Base-by-base conservation (phyloP, 106 monocot genomes). In the Triglochin maritima region DNA sequence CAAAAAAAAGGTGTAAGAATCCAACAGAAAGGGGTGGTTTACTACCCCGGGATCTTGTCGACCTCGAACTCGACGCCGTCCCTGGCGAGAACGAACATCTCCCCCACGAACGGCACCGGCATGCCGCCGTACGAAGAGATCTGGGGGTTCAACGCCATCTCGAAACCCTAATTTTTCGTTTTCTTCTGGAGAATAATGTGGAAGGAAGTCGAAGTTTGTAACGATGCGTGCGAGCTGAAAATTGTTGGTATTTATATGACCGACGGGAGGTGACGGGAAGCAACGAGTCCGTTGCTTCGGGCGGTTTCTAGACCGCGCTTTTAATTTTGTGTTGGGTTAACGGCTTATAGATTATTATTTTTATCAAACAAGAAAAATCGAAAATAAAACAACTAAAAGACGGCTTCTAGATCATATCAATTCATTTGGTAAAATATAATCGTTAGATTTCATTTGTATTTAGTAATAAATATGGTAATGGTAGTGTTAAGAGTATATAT, bases 141-240 rank as follows among this genome's bases (percentile, higher is more conserved):
- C 59, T 84, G 84, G 45, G 93, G 93, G 50, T 94, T 94, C 80
- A 86, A 44, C 70, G 93, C 84, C 93, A 94, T 94, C 48, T 49
- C 2, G 10, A 14, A 2, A 5, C 13, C 12, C 44, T 44, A 48
- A 48, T 17, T 5, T 49, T 7, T 64, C 64, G 47, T n/a, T 64
- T 14, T 3, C 64, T 12, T 48, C 48, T 5, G 6, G 44, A 15
- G 44, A 64, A 55, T 9, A 2, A 12, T 9, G 55, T 55, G 55
- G 10, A 5, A 50, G 8, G 57, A 57, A 57, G 57, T 13, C 10
- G 57, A 57, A 50, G 50, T 1, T 29, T 29, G 29, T 29, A 0
- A 29, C 29, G 29, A 12, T n/a, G 14, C 55, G 55, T 9, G 29
- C 55, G 55, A 55, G 55, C 55, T 0, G 13, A 55, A 2, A 9